Percentiles rank a stretch among this genome's conserved stretches.
These are phyloP conservation scores for Trypanosoma lewisi DNA, from an alignment of 208 protist genomes.

Conservation along the genomic window DNA sequence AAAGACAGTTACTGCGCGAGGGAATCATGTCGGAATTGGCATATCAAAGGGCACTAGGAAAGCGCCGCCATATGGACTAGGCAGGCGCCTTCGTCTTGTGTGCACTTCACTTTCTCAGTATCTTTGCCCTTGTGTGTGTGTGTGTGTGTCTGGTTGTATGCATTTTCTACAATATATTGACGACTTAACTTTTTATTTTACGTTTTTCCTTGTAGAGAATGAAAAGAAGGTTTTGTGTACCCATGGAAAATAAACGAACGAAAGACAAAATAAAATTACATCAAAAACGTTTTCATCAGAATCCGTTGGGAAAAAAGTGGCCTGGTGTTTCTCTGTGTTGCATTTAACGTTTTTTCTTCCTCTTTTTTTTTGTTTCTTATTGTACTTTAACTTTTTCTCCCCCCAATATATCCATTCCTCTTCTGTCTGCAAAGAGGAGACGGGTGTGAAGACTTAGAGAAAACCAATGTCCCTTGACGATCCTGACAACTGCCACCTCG, in stretches of 20 bases:
- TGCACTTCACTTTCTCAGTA: not conserved
- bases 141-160: not conserved
- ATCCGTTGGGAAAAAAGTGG: too few species aligned
- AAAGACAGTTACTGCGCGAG: constrained; percentile 61
- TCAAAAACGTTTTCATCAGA: too few species aligned
- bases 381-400: too few species aligned
- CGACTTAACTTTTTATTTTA: too few species aligned
- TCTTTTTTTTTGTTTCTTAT: constrained; percentile 16
- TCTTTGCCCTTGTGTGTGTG: not conserved
- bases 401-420: too few species aligned
- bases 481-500: constrained; percentile 23
- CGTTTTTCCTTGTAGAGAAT: too few species aligned
- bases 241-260: too few species aligned
- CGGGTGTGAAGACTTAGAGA: too few species aligned
- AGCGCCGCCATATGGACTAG: not conserved
- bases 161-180: too few species aligned
- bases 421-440: too few species aligned
- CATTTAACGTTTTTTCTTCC: constrained; percentile 13
- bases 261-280: too few species aligned
- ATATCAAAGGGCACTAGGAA: constrained; percentile 24
- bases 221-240: too few species aligned
- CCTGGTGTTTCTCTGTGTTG: not conserved
- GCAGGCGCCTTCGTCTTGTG: not conserved
- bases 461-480: constrained; percentile 34
- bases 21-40: constrained; percentile 62